Evolutionary conservation across 176 grass and related monocot species (phyloP).

Genomic region (Triticum monococcum): DNA sequence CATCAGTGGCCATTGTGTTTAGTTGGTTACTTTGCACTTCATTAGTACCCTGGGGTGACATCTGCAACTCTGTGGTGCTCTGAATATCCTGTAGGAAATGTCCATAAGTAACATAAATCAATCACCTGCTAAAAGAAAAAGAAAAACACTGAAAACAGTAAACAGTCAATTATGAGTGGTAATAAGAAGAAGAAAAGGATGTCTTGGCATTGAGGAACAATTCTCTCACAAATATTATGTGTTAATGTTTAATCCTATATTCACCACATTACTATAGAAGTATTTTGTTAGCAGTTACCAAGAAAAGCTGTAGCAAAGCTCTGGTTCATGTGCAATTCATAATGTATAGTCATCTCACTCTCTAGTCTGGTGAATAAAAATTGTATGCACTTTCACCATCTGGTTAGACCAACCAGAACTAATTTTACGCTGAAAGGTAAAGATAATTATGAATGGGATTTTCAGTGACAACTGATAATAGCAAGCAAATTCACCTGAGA

Average conservation of each 20-base stretch:
- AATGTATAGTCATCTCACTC: not conserved
- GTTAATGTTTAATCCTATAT: not conserved
- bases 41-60: slow-evolving; percentile 58
- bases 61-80: slow-evolving; percentile 62
- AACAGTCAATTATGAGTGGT: slow-evolving; percentile 10
- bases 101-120: slow-evolving; percentile 20
- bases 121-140: not conserved
- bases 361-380: slow-evolving; percentile 6
- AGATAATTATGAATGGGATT: not conserved
- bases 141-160: slow-evolving; percentile 6
- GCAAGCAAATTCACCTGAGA: slow-evolving; percentile 42
- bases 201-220: not conserved
- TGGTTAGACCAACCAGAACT: not conserved
- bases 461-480: slow-evolving; percentile 6
- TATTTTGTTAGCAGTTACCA: not conserved
- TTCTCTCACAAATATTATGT: slow-evolving; percentile 5
- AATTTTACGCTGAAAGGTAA: slow-evolving; percentile 14
- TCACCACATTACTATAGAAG: not conserved
- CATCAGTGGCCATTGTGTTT: slow-evolving; percentile 54
- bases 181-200: slow-evolving; percentile 6
- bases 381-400: not conserved
- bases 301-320: not conserved
- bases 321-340: slow-evolving; percentile 8
- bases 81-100: slow-evolving; percentile 69
- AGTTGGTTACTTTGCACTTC: slow-evolving; percentile 70